Evolutionary conservation across 2,329 filamentous ascomycete genomes (phyloP), one percentile per base, ranked within the genome.

Genomic region (Pleoardoris graminearum): DNA sequence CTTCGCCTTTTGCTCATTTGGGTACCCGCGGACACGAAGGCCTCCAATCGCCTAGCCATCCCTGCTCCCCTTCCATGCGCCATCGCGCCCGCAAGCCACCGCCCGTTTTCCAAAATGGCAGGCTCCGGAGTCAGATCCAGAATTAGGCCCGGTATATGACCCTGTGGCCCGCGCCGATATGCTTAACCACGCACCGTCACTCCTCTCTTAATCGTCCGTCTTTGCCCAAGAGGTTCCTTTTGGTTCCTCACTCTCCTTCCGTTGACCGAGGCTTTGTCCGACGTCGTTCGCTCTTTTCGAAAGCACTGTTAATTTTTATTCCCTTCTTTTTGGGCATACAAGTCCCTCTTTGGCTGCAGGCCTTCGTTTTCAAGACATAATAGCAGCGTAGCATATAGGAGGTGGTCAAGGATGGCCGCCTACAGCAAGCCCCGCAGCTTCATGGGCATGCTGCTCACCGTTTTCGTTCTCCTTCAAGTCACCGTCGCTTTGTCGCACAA

Each of bases 241-340:
- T 49, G 44, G 44, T 38, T 47, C 42, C 54, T 54, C 47, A 21
- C 37, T 51, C 56, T 54, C 54, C 53, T 59, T 60, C 61, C 59
- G 44, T 51, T 67, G 67, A 68, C 67, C 60, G 62, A 61, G 63
- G 68, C 61, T 53, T 51, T 16, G 30, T 65, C 65, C 66, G 45
- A 63, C 57, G 68, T 71, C 69, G 63, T 68, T 57, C 69, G 53
- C 66, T 72, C 69, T 65, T 72, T 72, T 62, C 19, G 51, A 54
- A 56, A 22, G 36, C 30, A 45, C 16, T 30, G 22, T 58, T 58
- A 56, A 48, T 53, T 47, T 39, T 54, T 56, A 52, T 43, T 50
- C 19, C 50, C 53, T 55, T 53, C 38, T 27, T 46, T 51, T 44
- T 50, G 29, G 29, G 5, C 29, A 23, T 2, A 14, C 25, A 22